These are phyloP conservation scores for Lasiosphaeria hispida DNA, from an alignment of 495 filamentous ascomycete genomes.

Conservation along the genomic window DNA sequence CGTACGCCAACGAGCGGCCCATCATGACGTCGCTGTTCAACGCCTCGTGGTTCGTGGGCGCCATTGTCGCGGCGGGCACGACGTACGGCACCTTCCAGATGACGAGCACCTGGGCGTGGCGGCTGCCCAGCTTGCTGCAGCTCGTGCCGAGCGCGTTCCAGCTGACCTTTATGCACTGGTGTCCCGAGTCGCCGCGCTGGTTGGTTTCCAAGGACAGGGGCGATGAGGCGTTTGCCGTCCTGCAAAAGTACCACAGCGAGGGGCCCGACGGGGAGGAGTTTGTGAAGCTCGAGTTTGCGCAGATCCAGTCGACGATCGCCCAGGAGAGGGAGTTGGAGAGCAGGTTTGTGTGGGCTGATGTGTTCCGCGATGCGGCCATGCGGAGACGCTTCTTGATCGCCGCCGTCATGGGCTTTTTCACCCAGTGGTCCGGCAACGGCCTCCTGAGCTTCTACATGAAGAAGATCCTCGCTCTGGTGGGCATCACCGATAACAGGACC, in stretches of 20 bases:
- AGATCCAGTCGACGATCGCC: constrained; percentile 55
- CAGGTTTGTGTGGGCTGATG: constrained; percentile 49
- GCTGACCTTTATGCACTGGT: constrained; percentile 46
- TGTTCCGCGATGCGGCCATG: constrained; percentile 51
- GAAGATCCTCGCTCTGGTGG: constrained; percentile 40
- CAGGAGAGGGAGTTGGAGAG: constrained; percentile 47
- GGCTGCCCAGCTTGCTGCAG: constrained; percentile 56
- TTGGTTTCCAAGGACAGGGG: constrained; percentile 42
- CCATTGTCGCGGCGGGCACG: constrained; percentile 54
- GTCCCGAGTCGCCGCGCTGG: constrained; percentile 53
- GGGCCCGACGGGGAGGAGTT: constrained; percentile 51
- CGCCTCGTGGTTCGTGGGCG: constrained; percentile 56
- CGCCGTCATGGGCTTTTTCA: constrained; percentile 47
- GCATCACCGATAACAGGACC: constrained; percentile 40
- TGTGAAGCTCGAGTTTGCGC: constrained; percentile 50
- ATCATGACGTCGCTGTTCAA: constrained; percentile 62
- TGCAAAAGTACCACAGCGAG: constrained; percentile 57
- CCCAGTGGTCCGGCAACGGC: constrained; percentile 56
- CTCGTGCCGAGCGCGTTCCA: constrained; percentile 50
- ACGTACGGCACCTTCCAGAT: constrained; percentile 57
- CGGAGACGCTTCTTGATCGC: constrained; percentile 50
- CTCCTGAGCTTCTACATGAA: constrained; percentile 45
- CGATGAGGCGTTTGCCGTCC: constrained; percentile 54
- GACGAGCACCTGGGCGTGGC: constrained; percentile 55
- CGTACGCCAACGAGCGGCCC: constrained; percentile 58